These are phyloP conservation scores for Priceomyces fermenticarens DNA, from an alignment of 805 yeast species.

Conservation along the genomic window DNA sequence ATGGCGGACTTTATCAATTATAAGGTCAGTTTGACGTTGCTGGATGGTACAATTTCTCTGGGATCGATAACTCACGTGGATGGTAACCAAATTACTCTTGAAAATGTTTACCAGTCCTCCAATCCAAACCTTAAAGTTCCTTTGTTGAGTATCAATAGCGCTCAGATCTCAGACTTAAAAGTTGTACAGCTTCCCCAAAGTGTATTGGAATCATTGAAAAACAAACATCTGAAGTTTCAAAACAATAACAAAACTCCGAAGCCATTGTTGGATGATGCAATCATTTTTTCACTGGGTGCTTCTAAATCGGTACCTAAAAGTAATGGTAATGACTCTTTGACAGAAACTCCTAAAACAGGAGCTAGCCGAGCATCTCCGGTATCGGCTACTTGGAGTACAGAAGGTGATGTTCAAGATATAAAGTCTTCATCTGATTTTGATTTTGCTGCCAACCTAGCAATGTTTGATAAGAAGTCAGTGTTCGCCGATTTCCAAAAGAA, in stretches of 20 bases:
- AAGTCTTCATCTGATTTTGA: conserved; percentile 68
- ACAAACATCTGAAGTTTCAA: conserved; percentile 11
- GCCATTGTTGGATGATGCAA: conserved; percentile 25
- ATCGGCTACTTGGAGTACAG: conserved; percentile 43
- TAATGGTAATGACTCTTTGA: conserved; percentile 2
- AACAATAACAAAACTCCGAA: conserved; percentile 1
- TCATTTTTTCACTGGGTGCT: conserved; percentile 18
- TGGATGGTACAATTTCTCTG: conserved; percentile 33
- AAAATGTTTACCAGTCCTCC: conserved; percentile 16
- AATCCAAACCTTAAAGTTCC: conserved; percentile 9
- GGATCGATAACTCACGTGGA: conserved; percentile 37
- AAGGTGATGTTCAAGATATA: conserved; percentile 42
- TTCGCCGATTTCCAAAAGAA: conserved; percentile 69
- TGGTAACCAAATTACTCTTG: conserved; percentile 22
- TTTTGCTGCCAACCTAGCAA: conserved; percentile 74
- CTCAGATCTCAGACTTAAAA: conserved; percentile 49
- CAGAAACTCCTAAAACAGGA: conserved; percentile 9
- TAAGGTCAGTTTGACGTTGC: conserved; percentile 35
- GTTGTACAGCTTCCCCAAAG: conserved; percentile 53
- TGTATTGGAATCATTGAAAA: conserved; percentile 13
- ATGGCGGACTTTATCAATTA: conserved; percentile 43
- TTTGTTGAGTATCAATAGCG: conserved; percentile 25
- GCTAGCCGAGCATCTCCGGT: conserved; percentile 8
- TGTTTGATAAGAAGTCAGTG: conserved; percentile 77
- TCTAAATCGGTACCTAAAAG: conserved; percentile 9